Conservation (phyloP, 1,284 basidiomycete genomes). For the Papiliotrema terrestris region DNA sequence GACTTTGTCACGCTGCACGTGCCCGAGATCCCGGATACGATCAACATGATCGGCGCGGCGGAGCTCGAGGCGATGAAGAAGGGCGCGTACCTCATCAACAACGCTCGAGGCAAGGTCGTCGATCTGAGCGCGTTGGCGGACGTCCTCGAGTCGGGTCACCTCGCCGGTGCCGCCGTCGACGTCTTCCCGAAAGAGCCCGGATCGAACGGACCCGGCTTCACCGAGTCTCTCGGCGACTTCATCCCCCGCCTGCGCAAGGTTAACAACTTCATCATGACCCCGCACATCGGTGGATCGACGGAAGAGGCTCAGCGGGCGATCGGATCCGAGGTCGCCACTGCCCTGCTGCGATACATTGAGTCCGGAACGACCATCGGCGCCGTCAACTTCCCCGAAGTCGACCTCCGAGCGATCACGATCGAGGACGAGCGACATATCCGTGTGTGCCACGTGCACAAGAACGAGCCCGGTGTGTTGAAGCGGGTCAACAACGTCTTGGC, state of each 20-base stretch:
- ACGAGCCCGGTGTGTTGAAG: conserved; percentile 94
- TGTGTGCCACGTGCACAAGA: conserved; percentile 93
- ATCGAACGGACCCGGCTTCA: conserved; percentile 79
- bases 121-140: conserved; percentile 87
- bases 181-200: conserved; percentile 93
- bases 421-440: conserved; percentile 80
- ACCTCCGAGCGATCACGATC: conserved; percentile 81
- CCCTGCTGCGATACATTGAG: conserved; percentile 85
- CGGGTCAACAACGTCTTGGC: conserved; percentile 89
- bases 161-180: conserved; percentile 92
- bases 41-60: conserved; percentile 78
- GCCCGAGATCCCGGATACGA: conserved; percentile 93
- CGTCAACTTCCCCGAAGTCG: conserved; percentile 99
- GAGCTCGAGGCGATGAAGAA: conserved; percentile 91
- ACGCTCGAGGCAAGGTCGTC: conserved; percentile 91
- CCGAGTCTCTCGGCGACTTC: conserved; percentile 80
- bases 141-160: conserved; percentile 74
- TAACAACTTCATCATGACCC: conserved; percentile 90
- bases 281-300: conserved; percentile 97
- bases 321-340: conserved; percentile 86
- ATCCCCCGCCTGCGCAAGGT: conserved; percentile 66
- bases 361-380: conserved; percentile 86
- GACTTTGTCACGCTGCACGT: conserved; percentile 98
- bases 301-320: conserved; percentile 99
- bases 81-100: conserved; percentile 96